Conservation (phyloP, 2,329 filamentous ascomycete species). For the Monosporascus sp. region DNA sequence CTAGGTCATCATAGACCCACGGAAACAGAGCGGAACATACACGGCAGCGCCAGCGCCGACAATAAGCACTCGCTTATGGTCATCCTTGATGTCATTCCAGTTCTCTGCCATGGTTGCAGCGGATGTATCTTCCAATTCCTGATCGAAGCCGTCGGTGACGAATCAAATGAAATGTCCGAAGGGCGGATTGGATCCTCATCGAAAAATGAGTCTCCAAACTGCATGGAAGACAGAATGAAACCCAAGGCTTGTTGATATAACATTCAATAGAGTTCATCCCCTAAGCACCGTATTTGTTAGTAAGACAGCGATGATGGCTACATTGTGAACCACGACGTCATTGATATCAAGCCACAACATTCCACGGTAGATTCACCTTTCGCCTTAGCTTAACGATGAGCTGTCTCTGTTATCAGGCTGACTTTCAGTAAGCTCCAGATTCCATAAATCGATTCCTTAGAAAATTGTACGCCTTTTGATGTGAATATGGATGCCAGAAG, state of each 20-base stretch:
- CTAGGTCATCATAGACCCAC: neutral
- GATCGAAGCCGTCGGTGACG: conserved; percentile 8
- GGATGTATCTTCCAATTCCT: conserved; percentile 15
- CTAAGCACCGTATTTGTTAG: neutral
- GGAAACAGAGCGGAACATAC: conserved; percentile 6
- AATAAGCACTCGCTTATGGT: conserved; percentile 30
- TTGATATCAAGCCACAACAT: neutral
- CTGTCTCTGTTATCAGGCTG: too few species aligned
- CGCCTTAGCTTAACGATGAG: too few species aligned
- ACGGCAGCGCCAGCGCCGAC: conserved; percentile 37
- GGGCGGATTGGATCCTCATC: too few species aligned
- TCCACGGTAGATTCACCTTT: neutral
- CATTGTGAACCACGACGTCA: conserved; percentile 2
- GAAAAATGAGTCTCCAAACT: too few species aligned
- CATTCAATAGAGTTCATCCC: too few species aligned
- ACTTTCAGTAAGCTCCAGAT: too few species aligned
- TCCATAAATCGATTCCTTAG: too few species aligned
- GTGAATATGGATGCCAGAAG: too few species aligned
- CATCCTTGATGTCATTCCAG: conserved; percentile 8
- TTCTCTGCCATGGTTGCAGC: conserved; percentile 17
- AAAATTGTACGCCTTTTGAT: too few species aligned
- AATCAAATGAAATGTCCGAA: neutral
- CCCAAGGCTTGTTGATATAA: too few species aligned
- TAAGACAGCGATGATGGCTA: conserved; percentile 2
- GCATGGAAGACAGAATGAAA: too few species aligned